phyloP scores from a whole-genome alignment of 306 rosid genomes.

The Spatholobus suberectus region DNA sequence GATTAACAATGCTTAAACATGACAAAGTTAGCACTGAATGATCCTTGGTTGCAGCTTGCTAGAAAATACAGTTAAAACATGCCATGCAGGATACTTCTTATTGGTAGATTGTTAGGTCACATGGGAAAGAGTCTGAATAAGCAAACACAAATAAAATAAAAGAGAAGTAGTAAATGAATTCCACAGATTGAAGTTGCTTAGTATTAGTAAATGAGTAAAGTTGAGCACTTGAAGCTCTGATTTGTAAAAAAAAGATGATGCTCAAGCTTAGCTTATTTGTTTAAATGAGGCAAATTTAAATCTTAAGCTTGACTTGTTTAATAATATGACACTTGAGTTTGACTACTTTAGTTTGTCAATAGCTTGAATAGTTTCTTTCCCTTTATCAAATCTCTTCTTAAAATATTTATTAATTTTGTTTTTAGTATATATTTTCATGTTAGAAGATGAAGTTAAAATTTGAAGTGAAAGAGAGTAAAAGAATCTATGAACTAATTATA shows the following conservation, averaged over 20 bases:
- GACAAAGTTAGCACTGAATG: conserved; percentile 1
- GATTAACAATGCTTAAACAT: background rate
- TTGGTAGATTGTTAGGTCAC: conserved; percentile 5
- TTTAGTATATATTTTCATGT: background rate
- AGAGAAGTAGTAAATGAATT: background rate
- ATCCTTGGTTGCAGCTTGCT: background rate
- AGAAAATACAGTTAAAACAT: background rate
- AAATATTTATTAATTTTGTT: background rate
- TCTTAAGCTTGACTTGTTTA: background rate
- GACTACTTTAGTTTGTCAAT: background rate
- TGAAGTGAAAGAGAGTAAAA: background rate
- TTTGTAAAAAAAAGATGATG: background rate
- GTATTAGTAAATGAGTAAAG: background rate
- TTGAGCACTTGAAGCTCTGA: background rate
- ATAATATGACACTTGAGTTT: background rate
- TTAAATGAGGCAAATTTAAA: background rate
- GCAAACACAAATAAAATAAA: background rate
- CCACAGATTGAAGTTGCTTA: background rate
- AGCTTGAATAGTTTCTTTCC: background rate
- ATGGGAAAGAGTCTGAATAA: background rate
- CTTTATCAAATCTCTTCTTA: background rate
- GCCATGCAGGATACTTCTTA: background rate
- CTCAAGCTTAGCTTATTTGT: background rate
- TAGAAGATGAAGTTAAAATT: background rate
- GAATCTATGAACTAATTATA: background rate